Percentiles rank a stretch among this genome's conserved stretches.
Conservation (phyloP, 805 yeast genomes). For the Ogataea ramenticola region DNA sequence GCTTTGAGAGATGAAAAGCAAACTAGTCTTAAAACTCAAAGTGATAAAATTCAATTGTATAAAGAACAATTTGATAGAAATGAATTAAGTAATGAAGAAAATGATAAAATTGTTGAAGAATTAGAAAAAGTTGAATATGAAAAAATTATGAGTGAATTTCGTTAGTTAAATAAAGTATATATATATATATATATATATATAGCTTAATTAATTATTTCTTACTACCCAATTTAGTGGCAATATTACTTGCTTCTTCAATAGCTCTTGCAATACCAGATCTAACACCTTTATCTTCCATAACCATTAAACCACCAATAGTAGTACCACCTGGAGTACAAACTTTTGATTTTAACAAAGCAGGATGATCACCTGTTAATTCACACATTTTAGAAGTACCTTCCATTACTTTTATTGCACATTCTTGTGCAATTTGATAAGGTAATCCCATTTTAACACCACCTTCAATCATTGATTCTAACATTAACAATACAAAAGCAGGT, state of each 20-base stretch:
- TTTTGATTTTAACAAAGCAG: constrained; percentile 77
- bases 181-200: not conserved
- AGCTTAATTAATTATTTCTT: constrained; percentile 21
- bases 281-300: constrained; percentile 86
- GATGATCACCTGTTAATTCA: constrained; percentile 73
- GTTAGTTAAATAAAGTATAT: not conserved
- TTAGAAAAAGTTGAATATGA: constrained; percentile 22
- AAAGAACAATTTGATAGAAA: constrained; percentile 22
- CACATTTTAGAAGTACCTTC: constrained; percentile 94
- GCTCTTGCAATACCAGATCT: constrained; percentile 85
- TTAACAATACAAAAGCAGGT: constrained; percentile 85
- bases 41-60: constrained; percentile 10
- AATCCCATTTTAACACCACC: constrained; percentile 94
- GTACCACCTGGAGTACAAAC: constrained; percentile 98
- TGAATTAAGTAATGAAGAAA: constrained; percentile 15
- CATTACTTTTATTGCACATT: constrained; percentile 88
- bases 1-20: constrained; percentile 59
- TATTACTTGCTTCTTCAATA: constrained; percentile 84
- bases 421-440: constrained; percentile 74
- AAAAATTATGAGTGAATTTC: constrained; percentile 24
- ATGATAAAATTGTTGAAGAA: constrained; percentile 13
- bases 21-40: constrained; percentile 32
- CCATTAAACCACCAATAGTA: constrained; percentile 90
- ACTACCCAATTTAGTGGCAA: constrained; percentile 56
- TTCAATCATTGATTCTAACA: constrained; percentile 88